A percentile compares a stretch with the other conserved stretches of the same genome.
phyloP scores from a whole-genome alignment of 345 rosid genomes.

The Citrus reticulata region DNA sequence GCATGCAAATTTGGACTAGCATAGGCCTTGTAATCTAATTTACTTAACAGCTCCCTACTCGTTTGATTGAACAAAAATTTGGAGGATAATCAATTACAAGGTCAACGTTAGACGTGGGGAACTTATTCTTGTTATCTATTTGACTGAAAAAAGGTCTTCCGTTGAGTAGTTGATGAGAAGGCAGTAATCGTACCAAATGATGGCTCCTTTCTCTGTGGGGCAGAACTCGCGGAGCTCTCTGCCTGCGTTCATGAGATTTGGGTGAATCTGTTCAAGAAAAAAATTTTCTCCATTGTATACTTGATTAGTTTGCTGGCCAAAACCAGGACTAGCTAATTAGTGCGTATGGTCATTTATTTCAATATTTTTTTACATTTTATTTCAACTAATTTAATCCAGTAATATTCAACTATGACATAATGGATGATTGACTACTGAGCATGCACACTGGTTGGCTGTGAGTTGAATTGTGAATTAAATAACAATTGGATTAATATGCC shows the following conservation, averaged over 20 bases:
- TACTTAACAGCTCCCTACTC: background rate
- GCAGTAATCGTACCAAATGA: slow-evolving; percentile 15
- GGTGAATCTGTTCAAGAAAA: background rate
- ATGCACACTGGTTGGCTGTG: background rate
- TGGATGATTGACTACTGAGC: background rate
- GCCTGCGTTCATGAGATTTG: background rate
- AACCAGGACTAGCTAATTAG: background rate
- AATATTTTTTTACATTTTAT: background rate
- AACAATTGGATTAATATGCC: too few relatives aligned
- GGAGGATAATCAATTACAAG: background rate
- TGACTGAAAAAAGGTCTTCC: background rate
- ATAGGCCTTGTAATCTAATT: background rate
- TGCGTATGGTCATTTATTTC: background rate
- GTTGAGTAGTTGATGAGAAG: slow-evolving; percentile 9
- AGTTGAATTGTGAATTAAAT: background rate
- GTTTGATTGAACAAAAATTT: background rate
- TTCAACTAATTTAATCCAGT: background rate
- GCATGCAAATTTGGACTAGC: background rate
- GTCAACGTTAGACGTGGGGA: background rate
- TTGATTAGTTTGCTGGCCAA: background rate
- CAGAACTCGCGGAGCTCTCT: background rate
- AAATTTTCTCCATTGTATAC: background rate
- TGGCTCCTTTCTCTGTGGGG: slow-evolving; percentile 1
- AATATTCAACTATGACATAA: background rate
- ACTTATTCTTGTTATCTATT: background rate